A percentile compares a stretch with the other conserved stretches of the same genome.
phyloP scores from a whole-genome alignment of 306 rosid genomes.

The Quercus wislizeni region DNA sequence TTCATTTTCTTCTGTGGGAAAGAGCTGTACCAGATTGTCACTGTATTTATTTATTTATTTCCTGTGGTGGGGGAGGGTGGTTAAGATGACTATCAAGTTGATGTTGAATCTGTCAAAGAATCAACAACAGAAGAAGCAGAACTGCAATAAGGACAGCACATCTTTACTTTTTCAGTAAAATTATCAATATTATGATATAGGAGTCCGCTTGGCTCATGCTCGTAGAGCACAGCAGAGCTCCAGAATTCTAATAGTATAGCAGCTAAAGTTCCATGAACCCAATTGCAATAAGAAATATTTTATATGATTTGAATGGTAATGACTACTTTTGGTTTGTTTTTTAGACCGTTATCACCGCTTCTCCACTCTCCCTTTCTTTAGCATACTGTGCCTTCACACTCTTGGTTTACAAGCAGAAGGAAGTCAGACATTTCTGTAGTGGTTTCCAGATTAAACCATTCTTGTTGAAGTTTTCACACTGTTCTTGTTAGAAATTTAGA shows the following conservation, averaged over 20 bases:
- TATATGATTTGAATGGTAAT: background rate
- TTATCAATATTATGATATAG: background rate
- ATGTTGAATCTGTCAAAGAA: conserved; percentile 20
- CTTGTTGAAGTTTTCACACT: background rate
- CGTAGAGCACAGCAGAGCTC: conserved; percentile 3
- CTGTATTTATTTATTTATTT: background rate
- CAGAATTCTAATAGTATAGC: background rate
- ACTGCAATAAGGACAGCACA: background rate
- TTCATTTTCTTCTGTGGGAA: background rate
- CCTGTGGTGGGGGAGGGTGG: background rate
- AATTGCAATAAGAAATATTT: background rate
- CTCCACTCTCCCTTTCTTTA: conserved; percentile 8
- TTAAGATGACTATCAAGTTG: background rate
- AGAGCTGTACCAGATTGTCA: background rate
- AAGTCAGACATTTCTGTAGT: background rate
- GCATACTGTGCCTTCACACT: background rate
- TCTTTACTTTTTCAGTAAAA: background rate
- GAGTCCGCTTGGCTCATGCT: conserved; percentile 2
- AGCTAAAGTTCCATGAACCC: conserved; percentile 11
- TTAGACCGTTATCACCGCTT: conserved; percentile 4
- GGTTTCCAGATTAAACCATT: background rate
- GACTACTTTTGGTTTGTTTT: conserved; percentile 13
- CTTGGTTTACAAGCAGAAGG: conserved; percentile 7
- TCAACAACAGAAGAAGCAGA: conserved; percentile 1
- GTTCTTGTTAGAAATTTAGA: background rate